Evolutionary conservation across 1,284 basidiomycete genomes (phyloP), one percentile per base, ranked within the genome.

Genomic region (Moniliophthora roreri): DNA sequence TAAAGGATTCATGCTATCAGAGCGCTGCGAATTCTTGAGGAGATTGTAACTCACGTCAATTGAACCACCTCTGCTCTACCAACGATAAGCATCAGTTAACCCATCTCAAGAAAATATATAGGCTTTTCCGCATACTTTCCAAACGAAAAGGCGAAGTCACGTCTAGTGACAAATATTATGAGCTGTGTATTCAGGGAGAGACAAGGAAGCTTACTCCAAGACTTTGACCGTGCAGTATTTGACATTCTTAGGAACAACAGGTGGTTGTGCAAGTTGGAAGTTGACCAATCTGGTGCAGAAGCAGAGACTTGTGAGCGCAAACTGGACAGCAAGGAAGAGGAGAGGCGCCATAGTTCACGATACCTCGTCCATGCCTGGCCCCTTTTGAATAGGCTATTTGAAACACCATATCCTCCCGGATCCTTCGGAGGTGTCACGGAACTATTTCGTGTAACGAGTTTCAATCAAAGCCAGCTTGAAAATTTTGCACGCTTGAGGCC

Each of bases 221-320:
- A 91, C 75, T 66, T 81, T 70, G 34, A 82, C 67, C 0, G 85
- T 87, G 63, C 87, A 89, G 61, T 82, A 74, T 58, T 82, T 77
- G 13, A 74, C 76, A 60, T 78, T 71, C 44, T 69, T 65, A 11
- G 87, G 86, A 20, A 89, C 69, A 4, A 82, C 78, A 15, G 84
- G 85, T 7, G 87, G 86, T 59, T 89, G 81, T 5, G 82, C 73
- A 51, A 89, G 85, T 65, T 89, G 87, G 64, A 90, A 90, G 65
- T 89, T 77, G 23, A 84, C 80, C 11, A 89, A 74, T 53, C 51
- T 50, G 11, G 44, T 13, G 48, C 47, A 16, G 35, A 42, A 37
- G 24, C 35, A 35, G 2, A 40, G 41, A 52, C 52, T 18, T 56
- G 52, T 35, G 60, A 53, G 23, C 60, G 48, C 28, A 50, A 59